Base-by-base conservation (phyloP, 2,329 filamentous ascomycete species). In the Cytospora schulzeri region DNA sequence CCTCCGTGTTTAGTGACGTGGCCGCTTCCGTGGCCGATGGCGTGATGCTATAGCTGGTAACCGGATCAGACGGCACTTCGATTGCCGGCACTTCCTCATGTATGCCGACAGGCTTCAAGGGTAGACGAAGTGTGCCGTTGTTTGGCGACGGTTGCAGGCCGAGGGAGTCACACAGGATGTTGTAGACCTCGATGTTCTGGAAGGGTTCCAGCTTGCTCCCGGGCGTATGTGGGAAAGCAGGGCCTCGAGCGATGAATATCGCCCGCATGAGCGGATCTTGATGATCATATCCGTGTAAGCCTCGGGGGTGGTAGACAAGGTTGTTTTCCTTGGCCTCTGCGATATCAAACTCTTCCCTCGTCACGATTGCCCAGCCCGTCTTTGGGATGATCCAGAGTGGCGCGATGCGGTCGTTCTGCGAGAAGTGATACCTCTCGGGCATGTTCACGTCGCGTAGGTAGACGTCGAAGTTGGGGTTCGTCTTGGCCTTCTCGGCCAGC, bases 121-220 rank as follows among this genome's bases (percentile, higher is more conserved):
- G 91, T 15, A 94, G 82, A 14, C 88, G 83, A 7, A 97, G 78
- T 0, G 93, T 97, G 57, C 94, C 94, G 73, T 98, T 98, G 74
- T 97, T 97, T 1, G 91, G 86, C 61, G 83, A 83, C 0, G 93
- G 91, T 3, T 73, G 75, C 64, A 98, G 79, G 15, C 89, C 88
- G 29, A 98, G 78, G 0, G 91, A 93, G 76, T 97, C 93, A 74
- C 94, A 97, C 53, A 98, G 78, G 67, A 98, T 91, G 72, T 97
- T 97, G 78, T 98, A 98, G 11, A 98, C 91, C 72, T 97, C 91
- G 65, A 87, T 93, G 69, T 98, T 98, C 85, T 97, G 91, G 75
- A 98, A 98, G 4, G 83, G 81, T 35, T 91, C 87, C 35, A 98
- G 77, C 68, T 88, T 85, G 75, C 91, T 96, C 70, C 95, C 93